These are phyloP conservation scores for Grigorovia yakushimaensis DNA, from an alignment of 805 yeast species.

Conservation along the genomic window DNA sequence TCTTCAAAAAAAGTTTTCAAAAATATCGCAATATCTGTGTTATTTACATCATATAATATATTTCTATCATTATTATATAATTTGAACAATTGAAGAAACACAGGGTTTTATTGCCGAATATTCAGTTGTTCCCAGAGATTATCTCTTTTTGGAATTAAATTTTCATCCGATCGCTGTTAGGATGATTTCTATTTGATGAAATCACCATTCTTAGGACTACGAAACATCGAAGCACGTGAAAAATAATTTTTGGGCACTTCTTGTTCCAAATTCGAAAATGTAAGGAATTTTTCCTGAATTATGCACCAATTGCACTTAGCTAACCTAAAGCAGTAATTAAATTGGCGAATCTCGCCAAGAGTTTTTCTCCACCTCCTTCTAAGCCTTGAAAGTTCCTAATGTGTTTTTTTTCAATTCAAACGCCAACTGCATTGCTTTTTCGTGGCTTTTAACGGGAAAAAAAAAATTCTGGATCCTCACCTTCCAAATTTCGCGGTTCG, in stretches of 20 bases:
- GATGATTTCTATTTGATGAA: too few relatives aligned
- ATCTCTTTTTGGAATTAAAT: too few relatives aligned
- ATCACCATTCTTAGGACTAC: background rate
- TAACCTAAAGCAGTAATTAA: background rate
- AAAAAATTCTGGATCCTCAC: background rate
- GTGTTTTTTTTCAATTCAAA: too few relatives aligned
- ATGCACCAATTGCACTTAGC: background rate
- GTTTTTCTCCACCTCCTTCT: background rate
- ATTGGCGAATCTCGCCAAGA: background rate
- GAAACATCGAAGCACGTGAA: background rate
- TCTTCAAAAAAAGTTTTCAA: too few relatives aligned
- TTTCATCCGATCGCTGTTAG: too few relatives aligned
- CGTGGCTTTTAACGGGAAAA: background rate
- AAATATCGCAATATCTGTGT: too few relatives aligned
- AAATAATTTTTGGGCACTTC: background rate
- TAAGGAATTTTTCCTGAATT: background rate
- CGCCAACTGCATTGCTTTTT: background rate
- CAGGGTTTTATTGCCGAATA: too few relatives aligned
- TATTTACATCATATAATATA: too few relatives aligned
- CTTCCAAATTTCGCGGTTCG: background rate
- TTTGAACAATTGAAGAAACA: too few relatives aligned
- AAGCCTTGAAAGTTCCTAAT: background rate
- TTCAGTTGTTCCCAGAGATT: too few relatives aligned
- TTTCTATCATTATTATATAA: too few relatives aligned
- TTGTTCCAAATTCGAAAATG: background rate